Evolutionary conservation across 805 yeast species (phyloP).

Genomic region (Starmerella potacharoeniae): DNA sequence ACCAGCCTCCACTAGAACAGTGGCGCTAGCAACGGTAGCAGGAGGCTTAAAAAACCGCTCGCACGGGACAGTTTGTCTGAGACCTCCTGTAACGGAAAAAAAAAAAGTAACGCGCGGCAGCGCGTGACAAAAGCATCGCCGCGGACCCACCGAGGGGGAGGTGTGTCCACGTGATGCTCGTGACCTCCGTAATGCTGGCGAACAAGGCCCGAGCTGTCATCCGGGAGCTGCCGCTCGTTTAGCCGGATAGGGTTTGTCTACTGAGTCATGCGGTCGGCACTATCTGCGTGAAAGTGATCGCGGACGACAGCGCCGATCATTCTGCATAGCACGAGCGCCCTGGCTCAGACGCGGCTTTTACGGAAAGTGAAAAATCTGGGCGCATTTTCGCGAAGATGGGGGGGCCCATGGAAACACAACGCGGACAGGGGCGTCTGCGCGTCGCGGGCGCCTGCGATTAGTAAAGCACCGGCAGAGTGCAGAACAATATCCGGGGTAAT

Average conservation of each 20-base stretch:
- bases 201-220: no score
- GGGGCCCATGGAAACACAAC: no score
- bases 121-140: no score
- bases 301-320: not conserved
- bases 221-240: not conserved
- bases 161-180: not conserved
- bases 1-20: constrained; percentile 18
- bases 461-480: not conserved
- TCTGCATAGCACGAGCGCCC: not conserved
- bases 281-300: not conserved
- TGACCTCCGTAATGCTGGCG: not conserved
- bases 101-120: not conserved
- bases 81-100: constrained; percentile 6
- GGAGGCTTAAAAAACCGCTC: constrained; percentile 4
- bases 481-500: not conserved
- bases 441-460: not conserved
- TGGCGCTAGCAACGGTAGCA: not conserved
- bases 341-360: no score
- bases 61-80: constrained; percentile 26
- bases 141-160: no score
- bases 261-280: not conserved
- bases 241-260: not conserved
- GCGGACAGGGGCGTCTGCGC: no score
- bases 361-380: no score
- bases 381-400: no score